Evolutionary conservation across 2,329 filamentous ascomycete genomes (phyloP).

Genomic region (Claviceps monticola): DNA sequence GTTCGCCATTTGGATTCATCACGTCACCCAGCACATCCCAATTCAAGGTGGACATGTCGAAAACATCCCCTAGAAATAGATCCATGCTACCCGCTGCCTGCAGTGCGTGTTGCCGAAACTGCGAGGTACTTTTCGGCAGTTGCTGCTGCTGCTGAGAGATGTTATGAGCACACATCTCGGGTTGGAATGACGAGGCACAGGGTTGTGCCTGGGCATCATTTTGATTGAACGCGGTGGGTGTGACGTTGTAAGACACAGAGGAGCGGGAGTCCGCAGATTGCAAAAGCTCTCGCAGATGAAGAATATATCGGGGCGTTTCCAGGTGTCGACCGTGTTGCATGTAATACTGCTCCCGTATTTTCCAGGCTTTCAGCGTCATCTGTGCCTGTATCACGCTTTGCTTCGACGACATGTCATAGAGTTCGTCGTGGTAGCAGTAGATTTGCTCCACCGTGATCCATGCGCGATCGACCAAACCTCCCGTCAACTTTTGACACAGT

Average conservation of each 20-base stretch:
- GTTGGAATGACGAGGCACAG: background rate
- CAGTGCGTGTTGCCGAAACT: conserved; percentile 4
- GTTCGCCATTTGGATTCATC: conserved; percentile 14
- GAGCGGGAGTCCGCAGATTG: conserved; percentile 24
- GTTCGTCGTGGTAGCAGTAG: conserved; percentile 35
- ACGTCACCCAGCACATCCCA: conserved; percentile 31
- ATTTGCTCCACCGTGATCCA: conserved; percentile 34
- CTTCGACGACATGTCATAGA: conserved; percentile 34
- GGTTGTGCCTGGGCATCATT: background rate
- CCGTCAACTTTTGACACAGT: conserved; percentile 33
- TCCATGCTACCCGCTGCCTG: conserved; percentile 21
- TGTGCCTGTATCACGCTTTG: conserved; percentile 30
- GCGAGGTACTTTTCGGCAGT: background rate
- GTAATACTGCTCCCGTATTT: conserved; percentile 30
- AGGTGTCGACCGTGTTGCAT: conserved; percentile 22
- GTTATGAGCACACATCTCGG: background rate
- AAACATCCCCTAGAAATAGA: conserved; percentile 28
- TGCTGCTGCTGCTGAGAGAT: conserved; percentile 1
- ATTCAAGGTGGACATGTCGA: conserved; percentile 29
- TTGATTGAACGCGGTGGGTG: background rate
- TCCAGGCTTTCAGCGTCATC: conserved; percentile 39
- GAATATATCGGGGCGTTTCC: conserved; percentile 31
- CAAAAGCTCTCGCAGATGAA: conserved; percentile 28
- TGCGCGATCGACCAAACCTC: conserved; percentile 37
- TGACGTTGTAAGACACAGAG: conserved; percentile 11